Conservation (phyloP, 306 rosid species). For the Pterocarpus macrocarpus region DNA sequence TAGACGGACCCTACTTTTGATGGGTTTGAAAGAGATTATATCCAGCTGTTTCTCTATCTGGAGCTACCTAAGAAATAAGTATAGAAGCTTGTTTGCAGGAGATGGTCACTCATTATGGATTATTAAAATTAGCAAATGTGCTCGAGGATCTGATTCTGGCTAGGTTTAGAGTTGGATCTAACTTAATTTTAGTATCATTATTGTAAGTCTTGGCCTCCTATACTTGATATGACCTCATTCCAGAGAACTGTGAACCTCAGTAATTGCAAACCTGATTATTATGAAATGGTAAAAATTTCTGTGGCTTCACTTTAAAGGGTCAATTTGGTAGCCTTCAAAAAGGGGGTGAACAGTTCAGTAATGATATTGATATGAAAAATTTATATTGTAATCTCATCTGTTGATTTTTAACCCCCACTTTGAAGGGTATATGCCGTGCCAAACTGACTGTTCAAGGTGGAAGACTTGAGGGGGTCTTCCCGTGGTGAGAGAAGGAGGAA, state of each 20-base stretch:
- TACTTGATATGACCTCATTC: slow-evolving; percentile 10
- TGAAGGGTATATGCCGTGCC: too few species aligned
- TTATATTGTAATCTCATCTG: too few species aligned
- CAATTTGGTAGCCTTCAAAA: neutral
- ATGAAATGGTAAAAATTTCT: slow-evolving; percentile 7
- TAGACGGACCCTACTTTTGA: neutral
- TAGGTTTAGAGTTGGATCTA: slow-evolving; percentile 28
- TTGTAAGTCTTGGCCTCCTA: slow-evolving; percentile 16
- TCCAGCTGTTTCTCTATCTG: slow-evolving; percentile 16
- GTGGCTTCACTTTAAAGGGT: neutral
- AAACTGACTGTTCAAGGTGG: too few species aligned
- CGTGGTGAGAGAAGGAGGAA: too few species aligned
- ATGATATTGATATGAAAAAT: too few species aligned
- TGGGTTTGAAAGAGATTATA: slow-evolving; percentile 15
- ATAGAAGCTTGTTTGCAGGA: slow-evolving; percentile 39
- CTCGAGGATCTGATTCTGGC: neutral
- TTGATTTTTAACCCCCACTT: too few species aligned
- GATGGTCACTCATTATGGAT: slow-evolving; percentile 2
- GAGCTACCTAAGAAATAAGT: slow-evolving; percentile 1
- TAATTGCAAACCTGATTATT: slow-evolving; percentile 21
- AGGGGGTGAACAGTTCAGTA: too few species aligned
- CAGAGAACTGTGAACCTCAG: slow-evolving; percentile 7
- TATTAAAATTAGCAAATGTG: slow-evolving; percentile 23
- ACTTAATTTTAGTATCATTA: neutral
- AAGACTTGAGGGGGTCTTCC: too few species aligned